Base-by-base conservation (phyloP, 805 yeast genomes). In the Komagataella kurtzmanii region DNA sequence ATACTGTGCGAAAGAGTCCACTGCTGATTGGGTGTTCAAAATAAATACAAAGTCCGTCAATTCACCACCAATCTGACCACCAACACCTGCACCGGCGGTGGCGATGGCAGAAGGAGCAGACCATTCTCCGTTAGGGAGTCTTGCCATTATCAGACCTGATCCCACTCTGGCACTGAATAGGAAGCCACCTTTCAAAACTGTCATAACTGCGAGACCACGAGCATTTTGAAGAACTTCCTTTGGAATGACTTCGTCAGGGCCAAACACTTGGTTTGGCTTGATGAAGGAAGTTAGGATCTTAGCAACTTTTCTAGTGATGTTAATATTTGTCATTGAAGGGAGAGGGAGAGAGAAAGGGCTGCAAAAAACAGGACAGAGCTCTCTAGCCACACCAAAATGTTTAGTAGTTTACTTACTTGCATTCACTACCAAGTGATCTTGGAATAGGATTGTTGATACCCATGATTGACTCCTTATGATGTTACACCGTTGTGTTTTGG, bases 61-160 rank as follows among this genome's bases (percentile, higher is more conserved):
- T 65, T 91, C 99, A 7, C 96, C 90, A 46, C 99, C 99, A 57
- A 93, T 79, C 71, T 89, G 95, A 47, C 99, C 99, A 54, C 99
- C 99, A 6, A 93, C 97, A 61, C 99, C 98, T 3, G 97, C 98
- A 59, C 98, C 99, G 3, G 96, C 98, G 19, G 97, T 87, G 51
- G 81, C 83, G 57, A 93, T 84, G 7, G 97, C 99, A 2, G 95
- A 83, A 1, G 99, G 99, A 2, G 97, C 95, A 12, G 97, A 89
- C 99, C 99, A 91, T 0, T 85, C 68, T 0, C 97, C 98, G 67
- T 93, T 98, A 2, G 95, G 95, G 49, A 93, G 74, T 54, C 97
- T 73, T 4, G 97, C 96, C 23, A 91, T 95, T 55, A 91, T 85
- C 43, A 91, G 87, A 56, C 99, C 99, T 1, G 96, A 87, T 23